These are phyloP conservation scores for Aplosporella prunicola DNA, from an alignment of 2,329 filamentous ascomycete genomes.

Conservation along the genomic window DNA sequence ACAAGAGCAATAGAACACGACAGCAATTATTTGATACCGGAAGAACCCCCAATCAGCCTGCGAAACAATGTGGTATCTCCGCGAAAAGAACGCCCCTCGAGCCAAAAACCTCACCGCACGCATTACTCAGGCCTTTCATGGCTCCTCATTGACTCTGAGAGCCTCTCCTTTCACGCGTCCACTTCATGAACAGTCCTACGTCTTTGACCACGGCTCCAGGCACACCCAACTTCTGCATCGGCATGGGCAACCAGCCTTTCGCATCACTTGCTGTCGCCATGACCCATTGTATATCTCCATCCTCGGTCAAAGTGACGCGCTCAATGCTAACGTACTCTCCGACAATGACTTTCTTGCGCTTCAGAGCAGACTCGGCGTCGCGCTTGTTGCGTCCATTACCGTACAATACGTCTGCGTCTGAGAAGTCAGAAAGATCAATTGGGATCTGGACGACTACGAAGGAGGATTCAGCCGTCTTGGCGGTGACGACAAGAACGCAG, in stretches of 20 bases:
- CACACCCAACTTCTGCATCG: slow-evolving; percentile 55
- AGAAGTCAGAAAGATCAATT: slow-evolving; percentile 25
- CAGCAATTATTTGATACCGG: too few relatives aligned
- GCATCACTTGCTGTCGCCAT: slow-evolving; percentile 72
- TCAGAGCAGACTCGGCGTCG: neutral
- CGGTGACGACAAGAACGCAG: slow-evolving; percentile 53
- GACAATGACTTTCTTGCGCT: slow-evolving; percentile 38
- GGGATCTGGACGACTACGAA: slow-evolving; percentile 32
- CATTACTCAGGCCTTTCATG: slow-evolving; percentile 18
- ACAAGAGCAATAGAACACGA: too few relatives aligned
- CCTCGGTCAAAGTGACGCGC: slow-evolving; percentile 34
- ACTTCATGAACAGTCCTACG: slow-evolving; percentile 57
- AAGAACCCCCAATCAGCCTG: too few relatives aligned
- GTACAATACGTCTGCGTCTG: slow-evolving; percentile 20
- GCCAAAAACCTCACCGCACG: too few relatives aligned
- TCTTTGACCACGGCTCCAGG: slow-evolving; percentile 59
- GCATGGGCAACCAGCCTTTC: slow-evolving; percentile 54
- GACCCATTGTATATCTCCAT: slow-evolving; percentile 53
- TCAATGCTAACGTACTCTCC: slow-evolving; percentile 60
- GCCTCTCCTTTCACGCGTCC: slow-evolving; percentile 30
- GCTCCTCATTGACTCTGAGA: slow-evolving; percentile 17
- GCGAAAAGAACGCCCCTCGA: too few relatives aligned
- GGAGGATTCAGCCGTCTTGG: slow-evolving; percentile 10
- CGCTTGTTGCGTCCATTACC: slow-evolving; percentile 15
- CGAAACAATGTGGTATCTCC: too few relatives aligned